Base-by-base conservation (phyloP, 306 rosid genomes). In the Prunus persica region DNA sequence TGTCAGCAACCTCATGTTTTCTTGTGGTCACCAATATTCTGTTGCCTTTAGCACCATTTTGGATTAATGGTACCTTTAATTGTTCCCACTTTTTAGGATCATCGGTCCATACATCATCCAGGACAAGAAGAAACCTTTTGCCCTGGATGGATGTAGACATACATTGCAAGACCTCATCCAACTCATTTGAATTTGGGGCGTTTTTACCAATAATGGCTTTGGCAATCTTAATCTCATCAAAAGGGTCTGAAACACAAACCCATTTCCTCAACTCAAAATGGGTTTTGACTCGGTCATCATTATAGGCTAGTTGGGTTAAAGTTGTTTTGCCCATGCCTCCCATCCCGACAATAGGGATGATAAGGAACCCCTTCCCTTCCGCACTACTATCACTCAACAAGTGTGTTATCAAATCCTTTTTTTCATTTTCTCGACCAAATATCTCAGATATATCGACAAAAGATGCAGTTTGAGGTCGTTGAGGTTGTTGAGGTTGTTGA, bases 211-310 rank as follows among this genome's bases (percentile, higher is more conserved):
- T 28, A 28, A 28, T 28, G 0, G 0, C 32, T 28, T 28, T 30
- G 32, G 32, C 32, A 3, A 69, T 32, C 19, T 27, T 58, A 46
- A 46, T 56, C 46, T 41, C 60, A 38, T 76, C 73, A 30, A 30
- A 30, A 30, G 32, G 32, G 32, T 30, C 32, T 4, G 34, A 30
- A 0, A 76, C 79, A 38, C 79, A 75, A 28, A 65, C 79, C 79
- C 79, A 75, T 11, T 30, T 22, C 8, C 79, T 46, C 10, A 18
- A 13, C 0, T 51, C 25, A 18, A 65, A 65, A 24, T 65, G 34
- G 38, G 10, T 1, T 14, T 52, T 32, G 0, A 75, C 65, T 5
- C 2, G 3, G 2, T 30, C 72, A 20, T 75, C 79, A 34, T 75
- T 51, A 43, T 50, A 75, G 34, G 34, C 34, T 30, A 30, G 5